Conservation (phyloP, 139 green algal species). For the Coccomyxa sp. region DNA sequence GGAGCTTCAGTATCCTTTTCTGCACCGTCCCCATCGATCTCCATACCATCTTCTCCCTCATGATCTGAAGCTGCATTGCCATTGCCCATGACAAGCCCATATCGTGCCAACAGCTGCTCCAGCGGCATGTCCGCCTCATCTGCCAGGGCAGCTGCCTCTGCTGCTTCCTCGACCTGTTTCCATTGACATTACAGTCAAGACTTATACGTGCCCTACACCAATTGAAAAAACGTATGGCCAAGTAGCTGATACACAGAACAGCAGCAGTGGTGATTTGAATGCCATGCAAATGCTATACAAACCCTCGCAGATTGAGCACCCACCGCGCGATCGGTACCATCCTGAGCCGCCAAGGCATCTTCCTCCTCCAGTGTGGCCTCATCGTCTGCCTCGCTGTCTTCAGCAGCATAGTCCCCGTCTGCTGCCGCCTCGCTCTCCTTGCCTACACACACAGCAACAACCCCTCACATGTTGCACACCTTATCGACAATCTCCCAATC, state of each 20-base stretch:
- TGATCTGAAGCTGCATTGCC: neutral
- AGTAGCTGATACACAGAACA: too few relatives aligned
- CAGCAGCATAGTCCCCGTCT: constrained; percentile 14
- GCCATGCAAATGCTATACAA: neutral
- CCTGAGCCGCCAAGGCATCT: constrained; percentile 42
- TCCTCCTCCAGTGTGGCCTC: constrained; percentile 78
- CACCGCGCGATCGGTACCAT: constrained; percentile 15
- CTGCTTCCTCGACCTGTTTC: constrained; percentile 12
- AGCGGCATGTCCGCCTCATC: constrained; percentile 81
- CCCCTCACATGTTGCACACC: too few relatives aligned
- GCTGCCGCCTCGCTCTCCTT: neutral
- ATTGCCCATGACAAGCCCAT: constrained; percentile 39
- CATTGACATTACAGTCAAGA: neutral
- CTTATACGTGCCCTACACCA: too few relatives aligned
- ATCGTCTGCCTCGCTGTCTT: constrained; percentile 52
- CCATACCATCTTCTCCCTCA: neutral
- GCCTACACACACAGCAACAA: constrained; percentile 1
- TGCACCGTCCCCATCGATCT: neutral
- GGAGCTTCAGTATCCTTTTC: neutral
- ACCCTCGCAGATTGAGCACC: too few relatives aligned
- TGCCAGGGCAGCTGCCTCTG: constrained; percentile 69
- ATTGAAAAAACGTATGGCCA: too few relatives aligned
- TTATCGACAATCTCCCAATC: too few relatives aligned
- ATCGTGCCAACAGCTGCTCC: constrained; percentile 77
- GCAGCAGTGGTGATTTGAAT: too few relatives aligned